A percentile compares a stretch with the other conserved stretches of the same genome.
Conservation (phyloP, 192 early-diverging fungal genomes). For the Haplosporangium gracile region DNA sequence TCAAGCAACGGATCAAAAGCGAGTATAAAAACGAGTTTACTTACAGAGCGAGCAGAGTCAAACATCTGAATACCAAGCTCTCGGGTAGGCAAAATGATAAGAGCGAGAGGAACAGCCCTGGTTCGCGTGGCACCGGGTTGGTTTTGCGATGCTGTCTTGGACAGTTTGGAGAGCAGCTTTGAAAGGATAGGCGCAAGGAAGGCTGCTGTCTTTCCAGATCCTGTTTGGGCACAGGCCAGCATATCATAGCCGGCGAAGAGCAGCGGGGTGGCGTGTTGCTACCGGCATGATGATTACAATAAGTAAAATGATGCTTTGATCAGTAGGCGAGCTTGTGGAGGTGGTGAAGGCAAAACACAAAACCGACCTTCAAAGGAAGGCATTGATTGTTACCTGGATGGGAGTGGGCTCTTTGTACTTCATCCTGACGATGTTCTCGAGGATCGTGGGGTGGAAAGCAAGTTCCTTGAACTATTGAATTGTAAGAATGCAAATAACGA, state of each 20-base stretch:
- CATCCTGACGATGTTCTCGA: constrained; percentile 74
- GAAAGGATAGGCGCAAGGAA: constrained; percentile 85
- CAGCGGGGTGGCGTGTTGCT: constrained; percentile 70
- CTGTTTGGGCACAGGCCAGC: constrained; percentile 89
- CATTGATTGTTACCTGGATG: constrained; percentile 64
- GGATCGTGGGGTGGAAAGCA: constrained; percentile 72
- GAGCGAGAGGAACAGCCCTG: constrained; percentile 72
- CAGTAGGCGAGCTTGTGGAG: not conserved
- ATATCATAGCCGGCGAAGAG: constrained; percentile 74
- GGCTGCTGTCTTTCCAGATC: constrained; percentile 80
- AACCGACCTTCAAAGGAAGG: not conserved
- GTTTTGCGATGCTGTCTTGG: constrained; percentile 18
- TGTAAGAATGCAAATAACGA: not conserved
- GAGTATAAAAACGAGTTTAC: not conserved
- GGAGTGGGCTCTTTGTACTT: constrained; percentile 78
- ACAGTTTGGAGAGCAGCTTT: constrained; percentile 64
- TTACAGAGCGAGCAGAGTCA: constrained; percentile 75
- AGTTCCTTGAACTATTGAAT: constrained; percentile 68
- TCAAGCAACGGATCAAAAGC: too few relatives aligned
- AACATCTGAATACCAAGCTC: constrained; percentile 87
- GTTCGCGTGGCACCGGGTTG: constrained; percentile 37
- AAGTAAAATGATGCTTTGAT: not conserved
- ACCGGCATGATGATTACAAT: not conserved
- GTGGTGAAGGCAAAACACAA: too few relatives aligned
- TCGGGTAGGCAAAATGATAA: constrained; percentile 84